Base-by-base conservation (phyloP, 306 rosid genomes). In the Calophaca sinica region DNA sequence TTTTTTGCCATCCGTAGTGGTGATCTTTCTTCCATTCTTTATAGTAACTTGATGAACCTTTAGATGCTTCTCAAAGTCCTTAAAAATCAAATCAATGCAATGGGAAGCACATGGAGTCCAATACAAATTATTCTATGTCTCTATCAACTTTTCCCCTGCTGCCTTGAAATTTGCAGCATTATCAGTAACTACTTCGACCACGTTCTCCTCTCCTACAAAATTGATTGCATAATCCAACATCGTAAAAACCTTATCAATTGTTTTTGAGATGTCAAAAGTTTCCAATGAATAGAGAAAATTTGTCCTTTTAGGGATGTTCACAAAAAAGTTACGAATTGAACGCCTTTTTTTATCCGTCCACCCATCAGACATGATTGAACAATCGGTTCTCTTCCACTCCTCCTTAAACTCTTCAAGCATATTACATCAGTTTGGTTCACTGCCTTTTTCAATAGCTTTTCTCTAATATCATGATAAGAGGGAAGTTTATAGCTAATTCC, bases 241-340 rank as follows among this genome's bases (percentile, higher is more conserved):
- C 62, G 28, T 57, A 29, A 57, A 57, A 29, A 0, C 38, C 38
- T 35, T 29, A 57, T 59, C 0, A 31, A 12, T 45, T 45, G 4
- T 33, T 59, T 59, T 59, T 33, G 44, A 12, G 65, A 59, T 12
- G 65, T 59, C 44, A 59, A 3, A 59, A 32, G 20, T n/a, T 45
- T 60, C 5, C 66, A 32, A 60, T 33, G 28, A 60, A 59, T 5
- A 60, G 12, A 33, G 44, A 41, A 60, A 60, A 5, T 2, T 33
- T 59, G 64, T 59, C 20, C 26, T 1, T 20, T 11, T 33, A 12
- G 26, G 35, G 44, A 4, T 33, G 44, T 60, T 60, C 44, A 33
- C 44, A 28, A 33, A 11, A 33, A 35, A 60, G 9, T 13, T 33
- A 20, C 35, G 11, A 42, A 60, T 11, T 33, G 65, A 32, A 59